Evolutionary conservation across 495 filamentous ascomycete species (phyloP).

Genomic region (Aspergillus incahuasiensis): DNA sequence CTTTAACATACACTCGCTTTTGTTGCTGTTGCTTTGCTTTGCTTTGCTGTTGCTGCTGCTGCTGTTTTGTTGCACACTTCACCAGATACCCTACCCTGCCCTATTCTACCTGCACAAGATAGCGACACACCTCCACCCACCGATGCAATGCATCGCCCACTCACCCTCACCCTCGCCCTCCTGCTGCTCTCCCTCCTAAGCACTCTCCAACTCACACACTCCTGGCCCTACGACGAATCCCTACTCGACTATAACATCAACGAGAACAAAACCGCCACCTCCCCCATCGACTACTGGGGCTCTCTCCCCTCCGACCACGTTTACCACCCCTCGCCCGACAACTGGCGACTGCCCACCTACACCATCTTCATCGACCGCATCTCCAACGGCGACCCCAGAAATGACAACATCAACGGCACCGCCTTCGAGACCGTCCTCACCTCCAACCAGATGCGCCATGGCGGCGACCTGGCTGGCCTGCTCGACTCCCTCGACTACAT

Average conservation of each 20-base stretch:
- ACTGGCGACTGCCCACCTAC: constrained; percentile 70
- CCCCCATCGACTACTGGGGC: constrained; percentile 55
- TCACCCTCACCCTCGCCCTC: no score
- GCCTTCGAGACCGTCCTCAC: constrained; percentile 62
- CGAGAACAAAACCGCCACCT: constrained; percentile 49
- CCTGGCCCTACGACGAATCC: constrained; percentile 51
- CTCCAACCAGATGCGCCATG: constrained; percentile 66
- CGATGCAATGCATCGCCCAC: background rate
- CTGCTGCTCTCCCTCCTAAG: background rate
- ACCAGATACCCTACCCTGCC: no score
- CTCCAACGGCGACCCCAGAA: constrained; percentile 65
- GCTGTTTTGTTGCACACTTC: no score
- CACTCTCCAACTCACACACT: constrained; percentile 6
- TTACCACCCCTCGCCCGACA: constrained; percentile 54
- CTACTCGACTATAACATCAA: constrained; percentile 57
- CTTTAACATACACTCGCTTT: no score
- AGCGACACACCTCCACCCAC: no score
- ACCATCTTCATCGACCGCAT: constrained; percentile 65
- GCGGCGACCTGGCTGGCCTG: constrained; percentile 62
- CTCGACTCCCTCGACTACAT: constrained; percentile 65
- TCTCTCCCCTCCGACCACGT: constrained; percentile 30
- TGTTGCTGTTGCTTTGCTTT: no score
- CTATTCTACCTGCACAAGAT: no score
- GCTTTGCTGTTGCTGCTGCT: no score
- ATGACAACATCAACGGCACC: constrained; percentile 66